These are phyloP conservation scores for Piloderma croceum DNA, from an alignment of 768 basidiomycete species.

Conservation along the genomic window DNA sequence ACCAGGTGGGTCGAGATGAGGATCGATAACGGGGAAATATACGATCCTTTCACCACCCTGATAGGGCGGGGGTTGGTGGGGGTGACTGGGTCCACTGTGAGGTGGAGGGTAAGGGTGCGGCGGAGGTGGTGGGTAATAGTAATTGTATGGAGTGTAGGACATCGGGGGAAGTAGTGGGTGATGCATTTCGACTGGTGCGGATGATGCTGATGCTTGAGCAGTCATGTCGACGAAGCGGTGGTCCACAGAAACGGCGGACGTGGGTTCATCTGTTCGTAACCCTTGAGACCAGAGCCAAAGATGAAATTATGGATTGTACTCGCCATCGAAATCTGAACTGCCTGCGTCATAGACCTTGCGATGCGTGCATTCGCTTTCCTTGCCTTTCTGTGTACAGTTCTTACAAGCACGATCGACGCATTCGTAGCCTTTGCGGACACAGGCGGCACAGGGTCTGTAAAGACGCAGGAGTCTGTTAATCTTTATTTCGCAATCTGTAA, in stretches of 20 bases:
- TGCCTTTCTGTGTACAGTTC: constrained; percentile 39
- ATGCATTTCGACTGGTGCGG: too few relatives aligned
- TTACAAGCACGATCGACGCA: constrained; percentile 47
- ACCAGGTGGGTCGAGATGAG: too few relatives aligned
- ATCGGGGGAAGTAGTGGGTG: too few relatives aligned
- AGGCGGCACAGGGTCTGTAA: constrained; percentile 50
- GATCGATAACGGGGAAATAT: too few relatives aligned
- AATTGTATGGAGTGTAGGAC: too few relatives aligned
- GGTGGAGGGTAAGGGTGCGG: too few relatives aligned
- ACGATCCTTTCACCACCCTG: too few relatives aligned
- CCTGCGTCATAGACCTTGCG: constrained; percentile 19
- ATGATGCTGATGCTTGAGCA: background rate
- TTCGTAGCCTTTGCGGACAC: constrained; percentile 45
- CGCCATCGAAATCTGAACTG: too few relatives aligned
- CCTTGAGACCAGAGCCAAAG: constrained; percentile 19
- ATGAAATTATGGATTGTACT: background rate
- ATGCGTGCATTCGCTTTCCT: constrained; percentile 42
- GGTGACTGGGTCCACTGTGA: too few relatives aligned
- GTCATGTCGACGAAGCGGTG: constrained; percentile 5
- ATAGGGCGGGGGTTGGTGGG: too few relatives aligned
- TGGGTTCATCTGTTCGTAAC: constrained; percentile 13
- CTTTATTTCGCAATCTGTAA: constrained; percentile 3
- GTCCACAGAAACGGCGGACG: constrained; percentile 5
- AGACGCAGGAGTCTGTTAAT: constrained; percentile 8
- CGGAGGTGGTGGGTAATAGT: too few relatives aligned